phyloP scores from a whole-genome alignment of 73 alveolate species.

The Paramecium pentaurelia region DNA sequence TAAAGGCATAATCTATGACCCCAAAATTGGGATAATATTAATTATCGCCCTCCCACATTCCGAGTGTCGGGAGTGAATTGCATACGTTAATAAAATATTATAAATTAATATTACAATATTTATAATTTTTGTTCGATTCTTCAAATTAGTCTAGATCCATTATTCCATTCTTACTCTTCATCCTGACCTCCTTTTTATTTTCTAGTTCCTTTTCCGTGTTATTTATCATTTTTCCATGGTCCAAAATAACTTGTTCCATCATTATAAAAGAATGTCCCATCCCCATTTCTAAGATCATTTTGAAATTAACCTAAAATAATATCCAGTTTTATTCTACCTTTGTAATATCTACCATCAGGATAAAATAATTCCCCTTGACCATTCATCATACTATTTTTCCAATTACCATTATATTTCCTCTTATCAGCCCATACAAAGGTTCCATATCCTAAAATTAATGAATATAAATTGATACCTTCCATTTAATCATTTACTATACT shows the following conservation, averaged over 20 bases:
- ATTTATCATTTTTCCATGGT: conserved; percentile 53
- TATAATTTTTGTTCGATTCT: neutral
- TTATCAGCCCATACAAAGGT: conserved; percentile 56
- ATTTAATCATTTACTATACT: neutral
- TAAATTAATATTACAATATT: neutral
- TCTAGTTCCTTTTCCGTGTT: conserved; percentile 47
- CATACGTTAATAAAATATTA: neutral
- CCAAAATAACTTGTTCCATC: conserved; percentile 63
- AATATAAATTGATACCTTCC: neutral
- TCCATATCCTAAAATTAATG: neutral
- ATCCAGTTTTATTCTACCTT: conserved; percentile 63
- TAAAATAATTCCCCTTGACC: conserved; percentile 61
- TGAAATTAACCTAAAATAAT: conserved; percentile 32
- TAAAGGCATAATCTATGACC: conserved; percentile 14
- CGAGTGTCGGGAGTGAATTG: neutral
- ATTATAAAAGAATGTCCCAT: conserved; percentile 27
- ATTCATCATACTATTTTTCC: conserved; percentile 66
- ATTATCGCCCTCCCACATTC: conserved; percentile 28
- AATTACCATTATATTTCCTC: conserved; percentile 58
- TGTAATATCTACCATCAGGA: conserved; percentile 61
- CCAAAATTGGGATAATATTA: neutral
- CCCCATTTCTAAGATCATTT: conserved; percentile 56
- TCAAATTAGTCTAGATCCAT: neutral
- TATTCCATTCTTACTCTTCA: neutral
- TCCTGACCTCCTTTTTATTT: neutral